Percentiles rank a stretch among this genome's conserved stretches.
Conservation (phyloP, 495 filamentous ascomycete species). For the Penicillium silybi region DNA sequence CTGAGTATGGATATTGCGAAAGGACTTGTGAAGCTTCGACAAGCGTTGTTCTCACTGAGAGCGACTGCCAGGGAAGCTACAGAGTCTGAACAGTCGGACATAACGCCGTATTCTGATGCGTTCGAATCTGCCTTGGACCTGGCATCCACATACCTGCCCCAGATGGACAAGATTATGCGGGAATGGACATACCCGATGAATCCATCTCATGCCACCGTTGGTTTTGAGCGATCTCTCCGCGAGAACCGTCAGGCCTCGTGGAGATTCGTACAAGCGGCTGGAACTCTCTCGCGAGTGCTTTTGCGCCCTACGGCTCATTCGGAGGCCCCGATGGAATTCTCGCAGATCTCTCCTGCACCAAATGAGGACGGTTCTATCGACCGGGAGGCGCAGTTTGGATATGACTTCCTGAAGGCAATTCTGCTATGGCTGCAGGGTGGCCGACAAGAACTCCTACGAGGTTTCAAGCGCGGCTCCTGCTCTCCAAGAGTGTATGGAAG, state of each 20-base stretch:
- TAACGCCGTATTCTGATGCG: constrained; percentile 30
- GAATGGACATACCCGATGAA: constrained; percentile 59
- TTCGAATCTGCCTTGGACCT: constrained; percentile 49
- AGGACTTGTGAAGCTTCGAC: constrained; percentile 53
- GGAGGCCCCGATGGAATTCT: constrained; percentile 28
- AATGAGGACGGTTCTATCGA: constrained; percentile 42
- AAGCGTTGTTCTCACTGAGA: constrained; percentile 52
- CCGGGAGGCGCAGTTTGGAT: constrained; percentile 49
- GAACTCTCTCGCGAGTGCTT: constrained; percentile 49
- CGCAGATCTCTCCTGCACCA: constrained; percentile 43
- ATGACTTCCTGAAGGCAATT: constrained; percentile 64
- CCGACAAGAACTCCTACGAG: constrained; percentile 46
- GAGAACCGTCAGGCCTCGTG: constrained; percentile 54
- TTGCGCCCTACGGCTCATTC: constrained; percentile 16
- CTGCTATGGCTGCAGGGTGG: constrained; percentile 60
- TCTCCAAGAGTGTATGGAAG: constrained; percentile 34
- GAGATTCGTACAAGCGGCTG: constrained; percentile 66
- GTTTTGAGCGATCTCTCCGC: constrained; percentile 54
- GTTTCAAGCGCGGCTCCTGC: constrained; percentile 46
- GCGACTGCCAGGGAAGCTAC: constrained; percentile 26
- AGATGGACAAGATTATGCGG: constrained; percentile 53
- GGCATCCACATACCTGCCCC: constrained; percentile 46
- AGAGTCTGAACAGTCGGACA: constrained; percentile 18
- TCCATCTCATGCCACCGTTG: constrained; percentile 48
- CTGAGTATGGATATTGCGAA: constrained; percentile 54